Conservation (phyloP, 1,284 basidiomycete species). For the Volvariella surrecta region DNA sequence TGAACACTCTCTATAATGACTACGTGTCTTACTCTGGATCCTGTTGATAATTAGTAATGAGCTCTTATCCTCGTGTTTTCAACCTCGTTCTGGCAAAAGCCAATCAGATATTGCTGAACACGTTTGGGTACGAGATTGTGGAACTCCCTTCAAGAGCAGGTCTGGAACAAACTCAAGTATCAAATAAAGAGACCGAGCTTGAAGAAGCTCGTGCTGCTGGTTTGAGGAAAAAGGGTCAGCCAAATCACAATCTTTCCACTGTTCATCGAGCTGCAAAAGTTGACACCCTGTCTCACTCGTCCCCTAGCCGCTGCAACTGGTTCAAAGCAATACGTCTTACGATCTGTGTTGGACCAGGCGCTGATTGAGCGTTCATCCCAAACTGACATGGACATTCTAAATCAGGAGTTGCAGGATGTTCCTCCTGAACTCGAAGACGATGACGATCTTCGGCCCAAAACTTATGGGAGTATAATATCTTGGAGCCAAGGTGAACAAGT, state of each 20-base stretch:
- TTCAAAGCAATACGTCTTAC: conserved; percentile 70
- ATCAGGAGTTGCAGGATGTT: conserved; percentile 42
- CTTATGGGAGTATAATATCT: conserved; percentile 57
- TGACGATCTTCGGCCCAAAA: conserved; percentile 22
- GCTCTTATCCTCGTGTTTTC: conserved; percentile 47
- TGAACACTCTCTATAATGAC: background rate
- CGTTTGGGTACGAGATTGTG: conserved; percentile 69
- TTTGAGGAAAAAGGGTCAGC: conserved; percentile 39
- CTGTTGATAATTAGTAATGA: conserved; percentile 42
- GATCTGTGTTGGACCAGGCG: conserved; percentile 46
- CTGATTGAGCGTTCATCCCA: conserved; percentile 52
- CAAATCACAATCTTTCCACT: background rate
- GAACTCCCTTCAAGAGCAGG: conserved; percentile 62
- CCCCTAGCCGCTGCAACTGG: conserved; percentile 40
- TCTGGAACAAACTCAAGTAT: conserved; percentile 34
- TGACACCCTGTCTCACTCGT: conserved; percentile 2
- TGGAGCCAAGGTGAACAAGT: conserved; percentile 63
- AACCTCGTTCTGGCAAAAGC: conserved; percentile 47
- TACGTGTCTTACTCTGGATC: background rate
- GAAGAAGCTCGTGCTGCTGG: conserved; percentile 41
- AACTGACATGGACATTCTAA: conserved; percentile 46
- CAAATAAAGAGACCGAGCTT: conserved; percentile 26
- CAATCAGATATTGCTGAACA: conserved; percentile 46
- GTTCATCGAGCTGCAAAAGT: background rate
- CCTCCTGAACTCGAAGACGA: conserved; percentile 29